Conservation (phyloP, 805 yeast species). For the Ogataea philodendri region DNA sequence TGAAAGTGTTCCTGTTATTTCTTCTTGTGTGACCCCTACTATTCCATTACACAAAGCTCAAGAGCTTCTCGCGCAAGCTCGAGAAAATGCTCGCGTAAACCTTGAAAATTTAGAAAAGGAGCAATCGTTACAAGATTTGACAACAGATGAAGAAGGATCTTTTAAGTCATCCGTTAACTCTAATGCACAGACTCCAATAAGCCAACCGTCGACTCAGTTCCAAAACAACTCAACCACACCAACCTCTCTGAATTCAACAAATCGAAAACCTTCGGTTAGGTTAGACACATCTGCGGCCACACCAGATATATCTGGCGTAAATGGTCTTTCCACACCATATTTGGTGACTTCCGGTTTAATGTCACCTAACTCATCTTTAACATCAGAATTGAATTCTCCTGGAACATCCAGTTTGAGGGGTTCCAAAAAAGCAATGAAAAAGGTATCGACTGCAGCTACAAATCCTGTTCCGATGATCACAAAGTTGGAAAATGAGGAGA, state of each 20-base stretch:
- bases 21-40: slow-evolving; percentile 95
- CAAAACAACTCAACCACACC: slow-evolving; percentile 30
- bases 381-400: slow-evolving; percentile 18
- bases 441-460: slow-evolving; percentile 25
- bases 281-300: slow-evolving; percentile 39
- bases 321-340: slow-evolving; percentile 68
- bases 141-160: slow-evolving; percentile 23
- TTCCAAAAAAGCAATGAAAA: slow-evolving; percentile 17
- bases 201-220: slow-evolving; percentile 22
- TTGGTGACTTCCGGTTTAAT: slow-evolving; percentile 60
- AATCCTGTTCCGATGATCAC: slow-evolving; percentile 34
- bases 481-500: slow-evolving; percentile 17
- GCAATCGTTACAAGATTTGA: slow-evolving; percentile 11
- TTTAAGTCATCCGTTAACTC: slow-evolving; percentile 14
- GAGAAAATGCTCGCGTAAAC: slow-evolving; percentile 65
- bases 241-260: slow-evolving; percentile 26
- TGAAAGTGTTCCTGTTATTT: slow-evolving; percentile 85
- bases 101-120: slow-evolving; percentile 46
- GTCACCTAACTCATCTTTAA: slow-evolving; percentile 44
- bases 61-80: slow-evolving; percentile 75
- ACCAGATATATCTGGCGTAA: slow-evolving; percentile 22
- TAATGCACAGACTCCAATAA: slow-evolving; percentile 23
- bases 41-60: slow-evolving; percentile 85
- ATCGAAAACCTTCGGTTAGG: slow-evolving; percentile 31
- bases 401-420: slow-evolving; percentile 4